Percentiles rank a stretch among this genome's conserved stretches.
Evolutionary conservation across 495 filamentous ascomycete genomes (phyloP).

Genomic region (Xylaria bambusicola): DNA sequence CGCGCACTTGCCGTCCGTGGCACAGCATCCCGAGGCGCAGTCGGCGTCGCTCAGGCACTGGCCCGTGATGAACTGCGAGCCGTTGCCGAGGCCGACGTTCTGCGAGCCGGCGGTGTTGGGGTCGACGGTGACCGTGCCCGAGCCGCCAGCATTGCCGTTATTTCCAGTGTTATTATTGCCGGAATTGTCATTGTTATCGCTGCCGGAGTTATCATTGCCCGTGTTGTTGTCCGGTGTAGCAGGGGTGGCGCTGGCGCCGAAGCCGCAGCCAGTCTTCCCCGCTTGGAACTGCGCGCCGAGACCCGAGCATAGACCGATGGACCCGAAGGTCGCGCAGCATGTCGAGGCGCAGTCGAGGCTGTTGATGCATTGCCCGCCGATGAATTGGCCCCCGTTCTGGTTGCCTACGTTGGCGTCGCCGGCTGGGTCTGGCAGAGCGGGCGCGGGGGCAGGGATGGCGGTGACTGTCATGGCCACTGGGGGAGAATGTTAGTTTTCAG

Average conservation of each 20-base stretch:
- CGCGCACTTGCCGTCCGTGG: slow-evolving; percentile 38
- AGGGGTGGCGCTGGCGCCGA: slow-evolving; percentile 24
- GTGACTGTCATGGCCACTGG: slow-evolving; percentile 22
- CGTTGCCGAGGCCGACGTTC: slow-evolving; percentile 43
- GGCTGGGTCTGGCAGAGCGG: slow-evolving; percentile 31
- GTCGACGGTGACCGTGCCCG: background rate
- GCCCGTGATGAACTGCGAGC: slow-evolving; percentile 47
- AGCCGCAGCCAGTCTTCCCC: slow-evolving; percentile 52
- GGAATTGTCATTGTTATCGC: slow-evolving; percentile 2
- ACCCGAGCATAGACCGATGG: slow-evolving; percentile 42
- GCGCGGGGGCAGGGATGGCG: slow-evolving; percentile 11
- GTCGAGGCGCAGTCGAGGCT: slow-evolving; percentile 33
- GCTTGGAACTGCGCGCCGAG: slow-evolving; percentile 40
- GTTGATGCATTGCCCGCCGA: slow-evolving; percentile 39
- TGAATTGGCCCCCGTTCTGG: slow-evolving; percentile 35
- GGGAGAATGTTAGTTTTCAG: background rate
- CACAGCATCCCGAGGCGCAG: slow-evolving; percentile 45
- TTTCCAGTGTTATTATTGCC: background rate
- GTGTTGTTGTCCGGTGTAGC: background rate
- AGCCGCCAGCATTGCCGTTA: background rate
- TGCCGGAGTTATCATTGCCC: background rate
- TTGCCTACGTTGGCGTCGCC: slow-evolving; percentile 44
- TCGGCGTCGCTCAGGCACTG: slow-evolving; percentile 44
- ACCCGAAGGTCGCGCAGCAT: slow-evolving; percentile 36
- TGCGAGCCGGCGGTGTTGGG: slow-evolving; percentile 28